Percentiles rank a stretch among this genome's conserved stretches.
Evolutionary conservation across 306 rosid genomes (phyloP).

Genomic region (Trichosanthes truncata): DNA sequence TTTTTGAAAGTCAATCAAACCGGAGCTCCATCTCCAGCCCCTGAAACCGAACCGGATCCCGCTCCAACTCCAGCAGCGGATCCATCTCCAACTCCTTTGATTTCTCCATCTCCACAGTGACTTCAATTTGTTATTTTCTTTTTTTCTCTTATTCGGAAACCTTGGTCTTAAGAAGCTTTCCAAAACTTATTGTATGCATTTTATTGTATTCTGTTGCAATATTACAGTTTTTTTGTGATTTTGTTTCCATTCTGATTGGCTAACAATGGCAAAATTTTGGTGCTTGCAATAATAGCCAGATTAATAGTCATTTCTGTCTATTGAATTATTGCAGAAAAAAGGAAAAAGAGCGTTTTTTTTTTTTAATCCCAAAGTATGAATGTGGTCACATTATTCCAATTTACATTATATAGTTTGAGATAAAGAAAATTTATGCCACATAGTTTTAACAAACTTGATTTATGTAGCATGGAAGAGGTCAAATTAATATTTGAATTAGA

Average conservation of each 20-base stretch:
- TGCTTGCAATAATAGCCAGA: neutral
- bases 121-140: neutral
- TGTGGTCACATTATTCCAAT: no score
- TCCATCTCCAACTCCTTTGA: constrained; percentile 38
- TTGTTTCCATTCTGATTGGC: neutral
- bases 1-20: constrained; percentile 14
- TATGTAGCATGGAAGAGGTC: no score
- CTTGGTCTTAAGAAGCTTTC: neutral
- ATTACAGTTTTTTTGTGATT: neutral
- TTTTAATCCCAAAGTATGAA: no score
- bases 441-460: no score
- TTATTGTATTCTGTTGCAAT: neutral
- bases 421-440: no score
- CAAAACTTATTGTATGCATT: neutral
- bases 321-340: no score
- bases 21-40: constrained; percentile 30
- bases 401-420: no score
- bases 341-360: neutral
- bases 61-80: neutral
- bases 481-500: no score
- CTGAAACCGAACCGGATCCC: neutral
- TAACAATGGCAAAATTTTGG: neutral
- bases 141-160: neutral
- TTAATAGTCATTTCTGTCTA: no score
- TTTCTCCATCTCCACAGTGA: constrained; percentile 5